Base-by-base conservation (phyloP, 2,329 filamentous ascomycete genomes). In the Alternaria arborescens region DNA sequence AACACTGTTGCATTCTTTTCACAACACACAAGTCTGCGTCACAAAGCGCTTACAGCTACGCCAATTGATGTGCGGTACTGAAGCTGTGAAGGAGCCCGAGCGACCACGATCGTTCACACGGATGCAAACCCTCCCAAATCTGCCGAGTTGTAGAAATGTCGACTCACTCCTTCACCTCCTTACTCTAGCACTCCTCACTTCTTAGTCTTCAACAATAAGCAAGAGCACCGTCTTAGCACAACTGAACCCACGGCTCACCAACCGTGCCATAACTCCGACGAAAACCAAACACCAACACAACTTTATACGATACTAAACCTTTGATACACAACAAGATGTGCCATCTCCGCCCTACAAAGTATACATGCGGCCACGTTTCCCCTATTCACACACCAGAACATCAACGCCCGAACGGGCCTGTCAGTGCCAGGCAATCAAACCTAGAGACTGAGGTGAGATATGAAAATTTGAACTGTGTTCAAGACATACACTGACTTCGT, bases 361-460 rank as follows among this genome's bases (percentile, higher is more conserved):
- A 65, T 50, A 44, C 52, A 7, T 65, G 62, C 52, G 34, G 24
- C 12, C 62, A 62, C 34, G 10, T 52, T 22, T 56, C 59, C 7
- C 62, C 55, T 7, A 18, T 54, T 55, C 59, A 65, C 32, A 22
- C 52, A 41, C n/a, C 44, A 32, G 30, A 30, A 18, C 51, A 55
- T 38, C 20, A 51, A 28, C 43, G 48, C 47, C 56, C 52, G 5
- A 38, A 8, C 51, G 7, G 26, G 10, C 26, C 34, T 18, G 32
- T 40, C 14, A 32, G 56, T 42, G 40, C 41, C 20, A 47, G 10
- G 4, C 52, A 62, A 42, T 30, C 42, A n/a, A 50, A 22, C 26
- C 52, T 28, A n/a, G n/a, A 40, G 5, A 57, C 57, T 38, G 46
- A 50, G 46, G 46, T 38, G 20, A 50, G 20, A 50, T 38, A 14